Evolutionary conservation across 345 rosid species (phyloP).

Genomic region (Sonneratia alba): DNA sequence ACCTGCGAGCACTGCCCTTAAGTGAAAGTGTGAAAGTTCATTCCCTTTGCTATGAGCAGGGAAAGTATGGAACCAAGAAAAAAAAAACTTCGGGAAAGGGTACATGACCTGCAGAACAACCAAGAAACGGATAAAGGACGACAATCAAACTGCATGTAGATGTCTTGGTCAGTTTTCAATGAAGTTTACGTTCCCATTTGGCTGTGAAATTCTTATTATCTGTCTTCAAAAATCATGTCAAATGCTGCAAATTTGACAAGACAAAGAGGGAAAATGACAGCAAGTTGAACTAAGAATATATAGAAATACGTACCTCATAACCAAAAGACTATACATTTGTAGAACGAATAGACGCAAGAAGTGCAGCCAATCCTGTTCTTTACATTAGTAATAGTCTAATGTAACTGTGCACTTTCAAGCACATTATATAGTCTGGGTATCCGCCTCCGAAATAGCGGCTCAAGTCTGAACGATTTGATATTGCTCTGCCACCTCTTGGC

Average conservation of each 20-base stretch:
- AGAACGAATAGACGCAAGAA: not conserved
- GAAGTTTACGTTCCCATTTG: too few relatives aligned
- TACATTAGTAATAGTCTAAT: constrained; percentile 1
- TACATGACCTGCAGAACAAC: not conserved
- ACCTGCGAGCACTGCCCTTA: not conserved
- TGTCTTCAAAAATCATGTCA: too few relatives aligned
- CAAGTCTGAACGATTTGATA: constrained; percentile 55
- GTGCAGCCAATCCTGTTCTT: not conserved
- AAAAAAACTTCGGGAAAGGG: not conserved
- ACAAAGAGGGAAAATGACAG: not conserved
- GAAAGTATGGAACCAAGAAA: not conserved
- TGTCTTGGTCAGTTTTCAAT: too few relatives aligned
- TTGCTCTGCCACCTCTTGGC: constrained; percentile 53
- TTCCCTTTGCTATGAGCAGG: not conserved
- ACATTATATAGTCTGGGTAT: constrained; percentile 41
- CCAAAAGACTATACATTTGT: not conserved
- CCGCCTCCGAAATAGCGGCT: constrained; percentile 55
- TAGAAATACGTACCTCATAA: not conserved
- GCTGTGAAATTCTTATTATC: too few relatives aligned
- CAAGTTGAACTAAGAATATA: not conserved
- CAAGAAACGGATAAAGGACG: not conserved
- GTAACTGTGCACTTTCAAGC: constrained; percentile 32
- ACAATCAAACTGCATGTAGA: not conserved
- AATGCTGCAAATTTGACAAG: too few relatives aligned
- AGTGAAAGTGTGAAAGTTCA: not conserved